Base-by-base conservation (phyloP, 164 flowering plant genomes). In the Dillenia suffruticosa region DNA sequence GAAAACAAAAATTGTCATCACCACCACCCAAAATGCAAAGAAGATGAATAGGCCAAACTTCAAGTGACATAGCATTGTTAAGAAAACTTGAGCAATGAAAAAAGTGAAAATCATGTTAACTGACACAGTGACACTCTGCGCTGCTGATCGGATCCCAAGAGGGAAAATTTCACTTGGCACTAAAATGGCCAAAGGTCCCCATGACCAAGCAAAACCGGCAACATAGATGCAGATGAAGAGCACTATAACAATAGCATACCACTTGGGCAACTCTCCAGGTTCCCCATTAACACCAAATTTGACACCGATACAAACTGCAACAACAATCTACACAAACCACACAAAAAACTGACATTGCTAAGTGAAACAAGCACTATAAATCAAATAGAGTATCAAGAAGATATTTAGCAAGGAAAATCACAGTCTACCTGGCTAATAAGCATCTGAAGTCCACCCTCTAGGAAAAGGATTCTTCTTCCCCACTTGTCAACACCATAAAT, bases 391-490 rank as follows among this genome's bases (percentile, higher is more conserved):
- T 19, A 19, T 19, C 22, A 19, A 19, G 1, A 19, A 19, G 22
- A 19, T 19, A 19, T 19, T 19, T 19, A 19, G 22, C 22, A 19
- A 19, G 22, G 22, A 51, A 10, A 2, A n/a, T 10, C 13, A 9
- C 5, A 3, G 2, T 11, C 19, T 69, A 70, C 74, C 74, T 71
- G 74, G 51, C 56, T 62, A 3, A 75, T 22, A 5, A 72, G 44
- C 79, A 76, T 72, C 47, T 62, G 71, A 17, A 56, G 24, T n/a
- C 79, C 79, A 24, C 79, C 79, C 16, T 56, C 15, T 0, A 62
- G 3, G 58, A 76, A 63, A 1, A 72, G 15, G 15, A 6, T 10
- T 49, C 74, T 64, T 44, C 79, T 57, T 0, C 79, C 76, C n/a
- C 32, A 32, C 14, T 22, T 68, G 58, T 76, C 79, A 15, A 62